phyloP scores from a whole-genome alignment of 352 stramenopile genomes.

The Pythium sukuiense region DNA sequence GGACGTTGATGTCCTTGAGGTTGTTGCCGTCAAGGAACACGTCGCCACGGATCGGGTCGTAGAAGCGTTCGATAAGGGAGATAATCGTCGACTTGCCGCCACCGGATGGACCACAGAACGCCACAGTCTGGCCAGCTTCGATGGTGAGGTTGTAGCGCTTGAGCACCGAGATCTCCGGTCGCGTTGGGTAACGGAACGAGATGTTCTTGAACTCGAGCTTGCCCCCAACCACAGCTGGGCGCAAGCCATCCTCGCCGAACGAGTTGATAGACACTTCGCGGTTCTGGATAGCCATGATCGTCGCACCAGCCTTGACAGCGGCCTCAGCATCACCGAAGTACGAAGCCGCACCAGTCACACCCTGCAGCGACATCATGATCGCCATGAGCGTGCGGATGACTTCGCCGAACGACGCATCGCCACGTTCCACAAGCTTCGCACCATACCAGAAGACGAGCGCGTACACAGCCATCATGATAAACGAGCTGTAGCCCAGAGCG shows the following conservation, averaged over 20 bases:
- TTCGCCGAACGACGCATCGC: constrained; percentile 32
- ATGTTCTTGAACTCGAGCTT: constrained; percentile 59
- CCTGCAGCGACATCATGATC: constrained; percentile 34
- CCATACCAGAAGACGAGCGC: constrained; percentile 51
- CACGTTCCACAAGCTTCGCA: constrained; percentile 31
- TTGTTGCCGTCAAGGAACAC: constrained; percentile 78
- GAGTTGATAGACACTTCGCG: constrained; percentile 34
- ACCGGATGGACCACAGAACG: constrained; percentile 28
- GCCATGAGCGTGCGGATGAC: constrained; percentile 37
- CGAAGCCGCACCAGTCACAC: constrained; percentile 26
- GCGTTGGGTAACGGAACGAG: constrained; percentile 68
- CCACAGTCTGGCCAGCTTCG: constrained; percentile 54
- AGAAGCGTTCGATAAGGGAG: constrained; percentile 50
- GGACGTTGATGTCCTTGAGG: constrained; percentile 59
- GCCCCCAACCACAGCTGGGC: constrained; percentile 22
- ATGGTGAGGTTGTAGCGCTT: constrained; percentile 80
- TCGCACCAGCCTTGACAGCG: not conserved
- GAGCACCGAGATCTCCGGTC: constrained; percentile 66
- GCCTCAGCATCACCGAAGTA: constrained; percentile 1
- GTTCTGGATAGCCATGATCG: constrained; percentile 3
- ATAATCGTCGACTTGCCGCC: constrained; percentile 21
- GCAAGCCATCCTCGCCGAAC: constrained; percentile 27
- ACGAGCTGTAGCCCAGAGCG: constrained; percentile 62
- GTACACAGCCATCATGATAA: constrained; percentile 34
- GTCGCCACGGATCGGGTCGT: constrained; percentile 44